Conservation (phyloP, 192 early-diverging fungal species). For the Rhizophagus clarus region DNA sequence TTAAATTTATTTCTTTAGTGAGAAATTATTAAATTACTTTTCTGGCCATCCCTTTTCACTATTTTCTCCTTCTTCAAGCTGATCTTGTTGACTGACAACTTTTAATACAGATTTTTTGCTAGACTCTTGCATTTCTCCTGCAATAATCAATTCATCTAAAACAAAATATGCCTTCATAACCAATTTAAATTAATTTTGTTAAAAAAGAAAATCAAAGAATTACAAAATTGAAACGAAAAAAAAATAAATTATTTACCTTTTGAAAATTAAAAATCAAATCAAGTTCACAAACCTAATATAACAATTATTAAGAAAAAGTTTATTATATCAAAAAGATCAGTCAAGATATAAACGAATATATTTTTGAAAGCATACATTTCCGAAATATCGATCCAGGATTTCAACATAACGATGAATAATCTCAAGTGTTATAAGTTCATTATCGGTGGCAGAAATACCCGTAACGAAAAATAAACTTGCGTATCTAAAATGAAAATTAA, state of each 20-base stretch:
- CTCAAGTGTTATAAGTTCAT: constrained; percentile 92
- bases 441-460: constrained; percentile 92
- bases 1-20: not conserved
- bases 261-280: constrained; percentile 99
- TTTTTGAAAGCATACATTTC: constrained; percentile 65
- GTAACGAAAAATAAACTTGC: constrained; percentile 94
- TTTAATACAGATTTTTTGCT: constrained; percentile 81
- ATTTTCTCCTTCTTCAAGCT: constrained; percentile 73
- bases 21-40: constrained; percentile 6
- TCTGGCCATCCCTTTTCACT: constrained; percentile 57
- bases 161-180: constrained; percentile 74
- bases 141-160: constrained; percentile 84
- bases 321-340: constrained; percentile 1
- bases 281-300: constrained; percentile 78
- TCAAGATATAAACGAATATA: not conserved
- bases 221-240: not conserved
- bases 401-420: constrained; percentile 99
- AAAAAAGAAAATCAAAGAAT: no score
- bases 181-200: not conserved
- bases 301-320: constrained; percentile 23
- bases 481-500: constrained; percentile 62
- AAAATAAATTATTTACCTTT: constrained; percentile 42
- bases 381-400: constrained; percentile 95
- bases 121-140: constrained; percentile 93
- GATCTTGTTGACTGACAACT: constrained; percentile 75